Evolutionary conservation across 345 rosid species (phyloP), one percentile per base, ranked within the genome.

Genomic region (Rubroshorea leprosula): DNA sequence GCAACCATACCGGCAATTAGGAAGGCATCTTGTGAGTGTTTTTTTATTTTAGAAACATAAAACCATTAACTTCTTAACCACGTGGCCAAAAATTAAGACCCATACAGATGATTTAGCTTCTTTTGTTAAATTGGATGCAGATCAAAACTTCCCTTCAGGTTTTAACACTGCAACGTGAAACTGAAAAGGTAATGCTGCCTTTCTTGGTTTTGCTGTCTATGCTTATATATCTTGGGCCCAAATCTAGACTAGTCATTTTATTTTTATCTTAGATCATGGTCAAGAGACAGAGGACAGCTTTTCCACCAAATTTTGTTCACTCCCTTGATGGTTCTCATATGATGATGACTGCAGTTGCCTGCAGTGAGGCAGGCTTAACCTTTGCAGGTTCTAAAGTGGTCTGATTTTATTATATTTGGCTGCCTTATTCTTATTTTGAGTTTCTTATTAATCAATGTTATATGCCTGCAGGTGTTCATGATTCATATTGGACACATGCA

Each of bases 341-440:
- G 99, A 94, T 94, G 99, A 90, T 94, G 99, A 94, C 97, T 63
- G 95, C 96, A 51, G 70, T 84, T 67, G 90, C 97, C 63, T 90
- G 99, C 79, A 81, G 74, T 70, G 74, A 51, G 63, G 87, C 85
- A 54, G 95, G 97, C 71, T 49, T 94, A 67, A 83, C 61, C 65
- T 94, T 94, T 63, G 97, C 99, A 80, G 99, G 99, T 89, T 62
- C 58, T 46, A 62, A 55, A 43, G 18, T 31, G 25, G 24, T 54
- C 54, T 55, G n/a, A n/a, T 10, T 2, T n/a, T n/a, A 49, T 27
- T 27, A 26, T 0, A 15, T 49, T 69, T 63, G 64, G 20, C 52
- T 58, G 10, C 6, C 22, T 58, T 29, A 41, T 47, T 65, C 24
- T 39, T 43, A 44, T 39, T 55, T 58, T 48, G 41, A 22, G 17